Base-by-base conservation (phyloP, 129 eudicot species). In the Chrysanthemum lavandulifolium region DNA sequence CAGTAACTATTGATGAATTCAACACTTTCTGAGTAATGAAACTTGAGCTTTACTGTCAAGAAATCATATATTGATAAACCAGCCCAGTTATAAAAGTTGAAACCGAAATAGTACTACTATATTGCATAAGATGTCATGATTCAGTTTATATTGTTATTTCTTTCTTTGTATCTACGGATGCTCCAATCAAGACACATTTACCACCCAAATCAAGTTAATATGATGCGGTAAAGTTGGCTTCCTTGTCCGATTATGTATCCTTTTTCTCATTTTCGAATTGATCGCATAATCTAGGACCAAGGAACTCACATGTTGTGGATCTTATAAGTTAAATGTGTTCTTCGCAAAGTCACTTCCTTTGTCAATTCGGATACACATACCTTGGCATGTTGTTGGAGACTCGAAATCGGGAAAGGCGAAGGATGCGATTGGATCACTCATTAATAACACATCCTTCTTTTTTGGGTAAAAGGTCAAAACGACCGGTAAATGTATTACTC, bases 351-450 rank as follows among this genome's bases (percentile, higher is more conserved):
- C 94, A 73, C 80, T 75, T 67, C 86, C 89, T 49, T 71, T 52
- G 16, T 83, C 88, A 21, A 82, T 60, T 80, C 84, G 14, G 94
- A 87, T 48, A 83, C 94, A 14, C 88, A 77, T 90, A 87, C 84
- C 87, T 90, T 60, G 78, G 56, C 81, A 85, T 74, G 85, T 83
- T 36, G 86, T 87, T 13, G 91, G 94, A 18, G 97, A 83, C 62
- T 77, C 84, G 83, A 83, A 52, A 81, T 90, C 15, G 79, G 88
- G 72, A 90, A 81, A 79, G 91, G 91, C 45, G 91, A 87, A 61
- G 94, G 43, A 87, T 90, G 91, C 83, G 87, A 63, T 63, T 87
- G 80, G 83, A 77, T 68, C 97, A 90, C 89, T 90, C 40, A 43
- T 85, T 40, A 81, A 72, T 72, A 79, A 81, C 66, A 51, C 79